Base-by-base conservation (phyloP, 2,329 filamentous ascomycete genomes). In the Elsinoe ampelina region DNA sequence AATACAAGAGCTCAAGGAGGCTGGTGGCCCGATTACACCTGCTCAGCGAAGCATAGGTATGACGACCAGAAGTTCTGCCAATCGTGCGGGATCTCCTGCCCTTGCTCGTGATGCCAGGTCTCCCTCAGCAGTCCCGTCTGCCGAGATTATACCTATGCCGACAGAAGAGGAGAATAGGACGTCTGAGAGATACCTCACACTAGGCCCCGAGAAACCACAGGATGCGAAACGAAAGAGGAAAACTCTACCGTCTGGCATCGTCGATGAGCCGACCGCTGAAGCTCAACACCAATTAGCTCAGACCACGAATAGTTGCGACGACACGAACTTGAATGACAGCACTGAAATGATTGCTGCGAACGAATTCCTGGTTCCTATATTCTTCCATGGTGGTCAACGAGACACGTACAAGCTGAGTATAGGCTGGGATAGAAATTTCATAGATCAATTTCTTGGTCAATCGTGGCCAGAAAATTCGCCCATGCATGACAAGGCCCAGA, bases 141-240 rank as follows among this genome's bases (percentile, higher is more conserved):
- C 63, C 1, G 63, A 65, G 52, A 61, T 63, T 2, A 36, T 61
- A 1, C 61, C 63, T 0, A 58, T 48, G 2, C 60, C 64, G 8
- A 66, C 67, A 1, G 60, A 60, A 42, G 67, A 70, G 36, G 66
- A 70, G 41, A 64, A 66, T 63, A 67, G 63, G 22, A 68, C 66
- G 1, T 68, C 66, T 10, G 68, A 66, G 47, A 62, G 67, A 17
- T 70, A 67, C 47, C 62, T 65, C 47, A 69, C 67, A 4, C 59
- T 70, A 1, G 30, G 70, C 1, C 68, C 68, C 26, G 63, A 64
- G 47, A 56, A 56, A 17, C 26, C 42, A 15, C 39, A 56, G 15
- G 54, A 56, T 22, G 54, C 54, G 6, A 47, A 45, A 17, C 19
- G 36, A n/a, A 48, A 38, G 17, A 56, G 48, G 42, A 56, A 48